phyloP scores from a whole-genome alignment of 1,284 basidiomycete species.

The Ustilago vetiveriae region DNA sequence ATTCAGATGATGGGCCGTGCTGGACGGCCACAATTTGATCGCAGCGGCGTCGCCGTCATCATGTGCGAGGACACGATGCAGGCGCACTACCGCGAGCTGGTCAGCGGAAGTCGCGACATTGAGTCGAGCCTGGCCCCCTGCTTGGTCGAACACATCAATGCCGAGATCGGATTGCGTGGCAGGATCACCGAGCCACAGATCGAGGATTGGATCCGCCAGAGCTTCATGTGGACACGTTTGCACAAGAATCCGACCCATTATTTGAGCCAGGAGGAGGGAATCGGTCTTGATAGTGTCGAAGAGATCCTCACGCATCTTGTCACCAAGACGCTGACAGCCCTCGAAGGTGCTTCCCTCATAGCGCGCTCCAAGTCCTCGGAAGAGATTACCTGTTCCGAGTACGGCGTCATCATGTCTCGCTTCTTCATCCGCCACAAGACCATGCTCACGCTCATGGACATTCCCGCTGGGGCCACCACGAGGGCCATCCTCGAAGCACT shows the following conservation, averaged over 20 bases:
- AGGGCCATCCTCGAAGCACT: conserved; percentile 46
- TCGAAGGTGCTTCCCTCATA: conserved; percentile 33
- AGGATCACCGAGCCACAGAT: conserved; percentile 23
- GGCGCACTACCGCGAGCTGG: conserved; percentile 49
- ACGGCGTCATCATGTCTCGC: conserved; percentile 56
- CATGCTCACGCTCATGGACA: conserved; percentile 40
- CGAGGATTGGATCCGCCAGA: conserved; percentile 40
- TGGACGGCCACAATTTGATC: conserved; percentile 92
- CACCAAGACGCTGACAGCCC: conserved; percentile 22
- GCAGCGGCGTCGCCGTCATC: conserved; percentile 59
- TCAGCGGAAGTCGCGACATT: conserved; percentile 41
- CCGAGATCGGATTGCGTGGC: conserved; percentile 46
- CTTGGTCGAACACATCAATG: conserved; percentile 56
- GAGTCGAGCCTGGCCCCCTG: conserved; percentile 49
- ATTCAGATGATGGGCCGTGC: conserved; percentile 76
- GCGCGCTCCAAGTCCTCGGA: conserved; percentile 1
- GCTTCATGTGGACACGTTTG: conserved; percentile 47
- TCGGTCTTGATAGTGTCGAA: conserved; percentile 33
- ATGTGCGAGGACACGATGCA: conserved; percentile 54
- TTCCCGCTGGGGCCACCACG: conserved; percentile 16
- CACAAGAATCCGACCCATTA: conserved; percentile 54
- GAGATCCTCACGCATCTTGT: conserved; percentile 39
- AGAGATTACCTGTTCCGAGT: conserved; percentile 39
- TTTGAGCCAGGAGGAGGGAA: conserved; percentile 33
- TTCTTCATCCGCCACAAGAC: conserved; percentile 53